Conservation (phyloP, 768 basidiomycete genomes). For the Leucosporidium yakuticum region DNA sequence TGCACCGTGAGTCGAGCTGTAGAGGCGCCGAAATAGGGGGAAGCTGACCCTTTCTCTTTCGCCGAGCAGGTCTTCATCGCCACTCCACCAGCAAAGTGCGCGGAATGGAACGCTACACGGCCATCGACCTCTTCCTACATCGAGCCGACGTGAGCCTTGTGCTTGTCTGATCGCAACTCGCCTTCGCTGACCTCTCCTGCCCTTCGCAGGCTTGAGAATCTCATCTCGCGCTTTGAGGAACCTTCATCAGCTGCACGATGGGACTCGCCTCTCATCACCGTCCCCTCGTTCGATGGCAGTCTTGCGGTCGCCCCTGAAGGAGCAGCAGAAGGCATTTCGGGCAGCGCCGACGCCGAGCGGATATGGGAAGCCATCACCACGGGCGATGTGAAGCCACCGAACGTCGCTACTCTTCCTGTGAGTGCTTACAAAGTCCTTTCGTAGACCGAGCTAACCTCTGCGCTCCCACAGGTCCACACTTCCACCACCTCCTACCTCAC, state of each 20-base stretch:
- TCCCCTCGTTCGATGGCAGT: slow-evolving; percentile 57
- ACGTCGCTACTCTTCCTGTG: slow-evolving; percentile 71
- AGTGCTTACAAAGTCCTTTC: slow-evolving; percentile 37
- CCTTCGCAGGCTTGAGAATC: slow-evolving; percentile 64
- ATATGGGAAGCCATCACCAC: slow-evolving; percentile 78
- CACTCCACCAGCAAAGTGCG: slow-evolving; percentile 63
- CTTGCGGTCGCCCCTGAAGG: slow-evolving; percentile 34
- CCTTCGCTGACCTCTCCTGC: slow-evolving; percentile 1
- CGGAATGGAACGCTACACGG: slow-evolving; percentile 63
- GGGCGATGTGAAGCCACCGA: slow-evolving; percentile 77
- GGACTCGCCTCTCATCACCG: slow-evolving; percentile 90
- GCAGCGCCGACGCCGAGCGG: slow-evolving; percentile 44
- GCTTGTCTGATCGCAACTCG: not conserved
- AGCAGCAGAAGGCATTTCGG: not conserved
- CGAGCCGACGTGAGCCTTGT: slow-evolving; percentile 62
- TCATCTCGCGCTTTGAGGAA: slow-evolving; percentile 84
- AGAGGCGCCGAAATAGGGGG: not conserved
- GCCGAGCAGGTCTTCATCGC: slow-evolving; percentile 45
- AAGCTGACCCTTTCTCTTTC: not conserved
- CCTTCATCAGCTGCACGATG: slow-evolving; percentile 98
- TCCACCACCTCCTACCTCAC: slow-evolving; percentile 84
- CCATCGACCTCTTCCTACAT: slow-evolving; percentile 54
- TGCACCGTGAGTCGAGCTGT: slow-evolving; percentile 63
- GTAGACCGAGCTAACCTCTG: not conserved
- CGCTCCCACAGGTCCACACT: slow-evolving; percentile 57